Conservation (phyloP, 495 filamentous ascomycete species). For the Ascodesmis nigricans region DNA sequence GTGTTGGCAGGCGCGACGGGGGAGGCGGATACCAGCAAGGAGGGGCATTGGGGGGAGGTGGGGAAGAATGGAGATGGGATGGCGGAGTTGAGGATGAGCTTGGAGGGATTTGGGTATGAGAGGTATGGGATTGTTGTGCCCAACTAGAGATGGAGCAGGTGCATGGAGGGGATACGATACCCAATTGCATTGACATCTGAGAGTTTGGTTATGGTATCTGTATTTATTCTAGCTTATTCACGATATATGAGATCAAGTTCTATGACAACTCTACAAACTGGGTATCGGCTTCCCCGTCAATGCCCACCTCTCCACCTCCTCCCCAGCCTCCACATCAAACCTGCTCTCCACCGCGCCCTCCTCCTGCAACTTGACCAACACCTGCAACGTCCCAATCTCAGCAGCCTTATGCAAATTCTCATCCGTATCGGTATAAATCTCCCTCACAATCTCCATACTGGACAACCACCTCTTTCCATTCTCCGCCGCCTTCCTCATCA, state of each 20-base stretch:
- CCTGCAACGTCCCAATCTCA: conserved; percentile 41
- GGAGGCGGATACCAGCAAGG: conserved; percentile 26
- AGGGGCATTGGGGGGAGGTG: conserved; percentile 28
- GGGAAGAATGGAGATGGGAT: conserved; percentile 24
- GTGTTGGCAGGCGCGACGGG: conserved; percentile 69
- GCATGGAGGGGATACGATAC: too few relatives aligned
- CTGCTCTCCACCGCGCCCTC: conserved; percentile 35
- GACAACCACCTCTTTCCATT: conserved; percentile 29
- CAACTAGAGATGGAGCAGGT: conserved; percentile 15
- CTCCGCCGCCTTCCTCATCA: conserved; percentile 17
- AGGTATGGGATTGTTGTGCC: conserved; percentile 22
- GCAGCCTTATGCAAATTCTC: conserved; percentile 54
- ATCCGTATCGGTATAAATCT: conserved; percentile 60
- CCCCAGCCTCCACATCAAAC: not conserved
- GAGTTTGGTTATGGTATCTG: too few relatives aligned
- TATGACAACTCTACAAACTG: too few relatives aligned
- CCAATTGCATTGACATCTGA: too few relatives aligned
- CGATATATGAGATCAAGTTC: too few relatives aligned
- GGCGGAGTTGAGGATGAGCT: conserved; percentile 15
- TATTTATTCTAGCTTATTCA: too few relatives aligned
- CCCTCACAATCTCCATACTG: conserved; percentile 59
- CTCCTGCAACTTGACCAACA: conserved; percentile 43
- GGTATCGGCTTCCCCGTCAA: not conserved
- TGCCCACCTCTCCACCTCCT: not conserved
- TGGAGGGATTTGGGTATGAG: conserved; percentile 20